Base-by-base conservation (phyloP, 2,329 filamentous ascomycete genomes). In the Berkeleyomyces basicola region DNA sequence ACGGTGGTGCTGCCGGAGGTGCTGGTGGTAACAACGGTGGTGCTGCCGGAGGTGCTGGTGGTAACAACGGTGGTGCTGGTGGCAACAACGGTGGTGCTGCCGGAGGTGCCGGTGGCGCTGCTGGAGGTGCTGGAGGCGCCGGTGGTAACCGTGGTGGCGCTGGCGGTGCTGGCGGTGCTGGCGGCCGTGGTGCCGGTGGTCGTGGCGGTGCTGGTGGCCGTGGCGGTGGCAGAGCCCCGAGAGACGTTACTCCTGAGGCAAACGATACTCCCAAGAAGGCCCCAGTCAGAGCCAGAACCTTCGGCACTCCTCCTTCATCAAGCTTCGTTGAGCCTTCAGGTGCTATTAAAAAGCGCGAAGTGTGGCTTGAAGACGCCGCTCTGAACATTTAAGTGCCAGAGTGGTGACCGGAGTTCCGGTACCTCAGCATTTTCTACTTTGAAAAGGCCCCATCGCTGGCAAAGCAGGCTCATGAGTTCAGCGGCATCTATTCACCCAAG, bases 101-200 rank as follows among this genome's bases (percentile, higher is more conserved):
- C 64, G 58, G 44, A 11, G 33, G 44, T 11, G 39, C 59, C 40
- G 7, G 31, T 39, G 7, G 23, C 46, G 16, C n/a, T n/a, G n/a
- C n/a, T 44, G 61, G 39, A 51, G 81, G 79, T 58, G 36, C 39
- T 3, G 43, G 16, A 40, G 33, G 14, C 9, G 61, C 42, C 11
- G 36, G n/a, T 42, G 47, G n/a, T 39, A 36, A n/a, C 39, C 31
- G 31, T 10, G 37, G 49, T 40, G 68, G 66, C 39, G 66, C 65
- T 23, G 70, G 71, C 63, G 46, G 71, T 40, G 42, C 49, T 5
- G 60, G 70, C 57, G 73, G 68, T 62, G 66, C 63, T 61, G 67
- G 64, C 60, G 67, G 67, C 46, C 67, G 64, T 53, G 76, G 77
- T 61, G 71, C 84, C 64, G 80, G 76, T 55, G 81, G 79, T 58